These are phyloP conservation scores for Cinnamomum chago DNA, from an alignment of 164 flowering plant genomes.

Conservation along the genomic window DNA sequence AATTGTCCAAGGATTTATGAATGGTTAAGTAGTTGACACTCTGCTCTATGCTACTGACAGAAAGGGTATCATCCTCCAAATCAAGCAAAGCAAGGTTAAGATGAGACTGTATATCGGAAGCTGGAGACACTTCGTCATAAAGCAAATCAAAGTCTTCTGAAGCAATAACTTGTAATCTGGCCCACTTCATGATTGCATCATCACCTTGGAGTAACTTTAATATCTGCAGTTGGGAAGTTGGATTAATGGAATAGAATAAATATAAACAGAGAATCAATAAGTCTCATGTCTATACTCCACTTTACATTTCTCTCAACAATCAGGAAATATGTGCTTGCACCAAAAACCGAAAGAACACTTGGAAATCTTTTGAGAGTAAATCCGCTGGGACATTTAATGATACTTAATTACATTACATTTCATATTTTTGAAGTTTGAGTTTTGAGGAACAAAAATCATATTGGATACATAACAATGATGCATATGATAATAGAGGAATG, in stretches of 20 bases:
- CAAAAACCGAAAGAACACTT: too few relatives aligned
- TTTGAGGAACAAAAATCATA: too few relatives aligned
- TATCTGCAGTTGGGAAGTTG: conserved; percentile 35
- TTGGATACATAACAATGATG: too few relatives aligned
- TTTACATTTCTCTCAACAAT: too few relatives aligned
- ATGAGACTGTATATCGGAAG: conserved; percentile 60
- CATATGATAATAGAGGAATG: too few relatives aligned
- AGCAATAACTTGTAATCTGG: conserved; percentile 47
- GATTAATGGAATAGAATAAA: background rate
- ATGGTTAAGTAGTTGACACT: conserved; percentile 21
- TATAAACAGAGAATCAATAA: too few relatives aligned
- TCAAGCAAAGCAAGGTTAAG: conserved; percentile 82
- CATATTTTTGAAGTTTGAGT: too few relatives aligned
- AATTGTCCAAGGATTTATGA: conserved; percentile 63
- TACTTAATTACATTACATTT: too few relatives aligned
- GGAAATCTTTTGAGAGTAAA: too few relatives aligned
- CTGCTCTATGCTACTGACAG: conserved; percentile 63
- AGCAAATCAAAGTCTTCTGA: conserved; percentile 42
- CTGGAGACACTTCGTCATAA: conserved; percentile 49
- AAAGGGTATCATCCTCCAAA: conserved; percentile 68
- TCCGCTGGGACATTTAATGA: too few relatives aligned
- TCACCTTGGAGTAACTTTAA: conserved; percentile 91
- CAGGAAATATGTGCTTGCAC: too few relatives aligned
- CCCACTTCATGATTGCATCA: conserved; percentile 60
- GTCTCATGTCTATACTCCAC: too few relatives aligned